phyloP scores from a whole-genome alignment of 768 basidiomycete species.

The Plicaturopsis crispa region DNA sequence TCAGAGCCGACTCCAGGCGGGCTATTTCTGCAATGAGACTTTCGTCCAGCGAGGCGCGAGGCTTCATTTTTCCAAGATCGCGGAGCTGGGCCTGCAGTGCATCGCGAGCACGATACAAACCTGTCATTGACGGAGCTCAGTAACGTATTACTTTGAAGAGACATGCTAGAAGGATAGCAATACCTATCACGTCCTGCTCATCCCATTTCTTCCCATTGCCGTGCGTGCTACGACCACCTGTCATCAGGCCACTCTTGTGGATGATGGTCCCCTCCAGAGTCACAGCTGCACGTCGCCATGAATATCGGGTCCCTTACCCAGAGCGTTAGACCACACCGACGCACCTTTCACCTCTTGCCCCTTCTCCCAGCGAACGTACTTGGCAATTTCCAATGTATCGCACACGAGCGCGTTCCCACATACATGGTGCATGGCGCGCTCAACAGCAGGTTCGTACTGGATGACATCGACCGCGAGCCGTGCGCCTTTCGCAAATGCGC shows the following conservation, averaged over 20 bases:
- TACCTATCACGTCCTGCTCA: constrained; percentile 88
- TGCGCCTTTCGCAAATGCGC: constrained; percentile 84
- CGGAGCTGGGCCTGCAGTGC: constrained; percentile 64
- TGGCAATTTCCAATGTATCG: constrained; percentile 90
- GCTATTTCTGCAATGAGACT: constrained; percentile 67
- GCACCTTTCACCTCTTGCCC: constrained; percentile 94
- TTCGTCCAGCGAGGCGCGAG: constrained; percentile 81
- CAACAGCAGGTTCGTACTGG: constrained; percentile 74
- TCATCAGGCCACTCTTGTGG: constrained; percentile 95
- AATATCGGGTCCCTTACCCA: not conserved
- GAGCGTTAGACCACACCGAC: constrained; percentile 12
- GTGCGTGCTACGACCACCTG: constrained; percentile 83
- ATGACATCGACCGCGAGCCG: constrained; percentile 84
- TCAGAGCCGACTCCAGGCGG: constrained; percentile 70
- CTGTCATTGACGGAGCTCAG: constrained; percentile 18
- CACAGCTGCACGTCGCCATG: constrained; percentile 53
- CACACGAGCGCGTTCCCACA: constrained; percentile 95
- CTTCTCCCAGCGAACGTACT: constrained; percentile 88
- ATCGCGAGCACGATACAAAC: constrained; percentile 58
- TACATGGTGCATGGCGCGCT: constrained; percentile 93
- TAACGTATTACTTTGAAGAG: constrained; percentile 2
- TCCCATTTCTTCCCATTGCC: constrained; percentile 85
- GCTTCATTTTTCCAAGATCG: constrained; percentile 80
- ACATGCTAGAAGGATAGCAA: constrained; percentile 7
- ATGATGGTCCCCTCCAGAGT: constrained; percentile 96